A percentile compares a stretch with the other conserved stretches of the same genome.
These are phyloP conservation scores for Globisporangium paddicum DNA, from an alignment of 352 stramenopile species.

Conservation along the genomic window DNA sequence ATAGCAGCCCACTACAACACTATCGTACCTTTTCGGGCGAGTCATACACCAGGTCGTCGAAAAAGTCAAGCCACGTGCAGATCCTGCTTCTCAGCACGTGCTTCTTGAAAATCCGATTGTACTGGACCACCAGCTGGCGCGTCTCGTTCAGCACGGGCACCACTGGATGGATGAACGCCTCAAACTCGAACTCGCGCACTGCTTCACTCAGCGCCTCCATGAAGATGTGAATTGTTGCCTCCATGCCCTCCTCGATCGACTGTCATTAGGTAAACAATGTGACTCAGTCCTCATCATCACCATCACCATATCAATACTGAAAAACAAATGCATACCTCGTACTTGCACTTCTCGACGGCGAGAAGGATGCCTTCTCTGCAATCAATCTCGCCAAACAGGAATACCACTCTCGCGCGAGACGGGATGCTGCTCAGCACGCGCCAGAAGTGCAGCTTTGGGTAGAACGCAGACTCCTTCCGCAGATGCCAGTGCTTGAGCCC, in stretches of 20 bases:
- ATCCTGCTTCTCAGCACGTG: conserved; percentile 32
- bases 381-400: conserved; percentile 95
- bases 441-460: conserved; percentile 91
- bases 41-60: conserved; percentile 65
- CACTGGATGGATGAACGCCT: conserved; percentile 82
- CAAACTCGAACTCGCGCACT: conserved; percentile 53
- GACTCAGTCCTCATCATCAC: too few species aligned
- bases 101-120: conserved; percentile 69
- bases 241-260: conserved; percentile 77
- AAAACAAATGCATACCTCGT: too few species aligned
- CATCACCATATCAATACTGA: too few species aligned
- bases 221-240: conserved; percentile 75
- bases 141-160: conserved; percentile 89
- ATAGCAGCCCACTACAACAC: background rate
- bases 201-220: conserved; percentile 56
- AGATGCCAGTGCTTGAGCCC: conserved; percentile 95
- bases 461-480: conserved; percentile 81
- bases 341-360: conserved; percentile 85
- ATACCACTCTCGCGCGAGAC: conserved; percentile 65
- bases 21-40: conserved; percentile 35
- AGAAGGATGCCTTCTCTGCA: conserved; percentile 91
- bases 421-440: conserved; percentile 55
- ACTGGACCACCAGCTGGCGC: conserved; percentile 71
- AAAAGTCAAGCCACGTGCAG: conserved; percentile 88
- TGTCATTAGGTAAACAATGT: conserved; percentile 10